Evolutionary conservation across 1,139 yeast species (phyloP).

Genomic region (Yamadazyma atlantica): DNA sequence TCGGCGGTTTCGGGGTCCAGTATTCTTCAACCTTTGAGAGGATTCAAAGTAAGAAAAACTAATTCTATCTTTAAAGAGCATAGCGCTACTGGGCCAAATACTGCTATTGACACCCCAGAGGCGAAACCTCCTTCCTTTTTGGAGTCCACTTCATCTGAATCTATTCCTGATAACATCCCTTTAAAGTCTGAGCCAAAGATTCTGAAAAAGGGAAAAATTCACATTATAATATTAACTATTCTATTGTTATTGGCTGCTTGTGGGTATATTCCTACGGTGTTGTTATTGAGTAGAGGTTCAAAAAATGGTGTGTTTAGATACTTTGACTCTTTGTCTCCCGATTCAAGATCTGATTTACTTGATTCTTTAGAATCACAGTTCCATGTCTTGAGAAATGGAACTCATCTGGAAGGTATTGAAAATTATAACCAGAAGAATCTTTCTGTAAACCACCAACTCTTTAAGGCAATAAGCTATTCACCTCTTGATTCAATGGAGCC

Average conservation of each 20-base stretch:
- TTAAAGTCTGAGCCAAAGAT: not conserved
- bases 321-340: constrained; percentile 8
- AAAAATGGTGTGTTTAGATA: constrained; percentile 14
- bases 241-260: constrained; percentile 17
- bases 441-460: no score
- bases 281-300: constrained; percentile 24
- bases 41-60: constrained; percentile 4
- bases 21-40: constrained; percentile 15
- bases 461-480: constrained; percentile 61
- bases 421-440: no score
- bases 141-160: not conserved
- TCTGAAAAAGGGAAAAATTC: not conserved
- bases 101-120: constrained; percentile 1
- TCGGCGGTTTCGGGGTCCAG: constrained; percentile 5
- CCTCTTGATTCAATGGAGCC: constrained; percentile 55
- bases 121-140: not conserved
- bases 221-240: constrained; percentile 9
- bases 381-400: not conserved
- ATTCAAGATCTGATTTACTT: constrained; percentile 7
- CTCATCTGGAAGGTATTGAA: not conserved
- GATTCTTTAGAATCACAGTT: constrained; percentile 4
- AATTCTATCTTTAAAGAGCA: constrained; percentile 13
- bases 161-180: not conserved
- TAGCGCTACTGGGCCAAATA: constrained; percentile 8
- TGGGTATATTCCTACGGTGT: constrained; percentile 22